Percentiles rank a stretch among this genome's conserved stretches.
Conservation (phyloP, 176 grass and related monocot species). For the Urochloa ruziziensis region DNA sequence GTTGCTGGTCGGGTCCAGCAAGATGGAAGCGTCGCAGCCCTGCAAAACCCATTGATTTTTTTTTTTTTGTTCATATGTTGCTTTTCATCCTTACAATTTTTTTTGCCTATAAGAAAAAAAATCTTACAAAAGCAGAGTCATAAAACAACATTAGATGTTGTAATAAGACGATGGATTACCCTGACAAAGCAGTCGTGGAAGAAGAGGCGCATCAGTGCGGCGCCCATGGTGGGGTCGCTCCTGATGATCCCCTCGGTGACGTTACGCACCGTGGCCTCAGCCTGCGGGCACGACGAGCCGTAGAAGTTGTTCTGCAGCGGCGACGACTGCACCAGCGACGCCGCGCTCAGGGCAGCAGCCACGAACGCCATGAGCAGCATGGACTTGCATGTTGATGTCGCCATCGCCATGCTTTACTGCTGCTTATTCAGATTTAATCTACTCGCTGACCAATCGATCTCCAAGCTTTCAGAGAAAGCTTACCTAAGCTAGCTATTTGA, state of each 20-base stretch:
- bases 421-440: no score
- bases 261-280: constrained; percentile 3
- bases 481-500: no score
- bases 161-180: not conserved
- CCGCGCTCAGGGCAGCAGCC: not conserved
- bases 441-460: not conserved
- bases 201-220: constrained; percentile 49
- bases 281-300: not conserved
- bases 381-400: not conserved
- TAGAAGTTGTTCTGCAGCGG: not conserved
- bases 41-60: not conserved
- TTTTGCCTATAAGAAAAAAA: no score
- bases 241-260: not conserved
- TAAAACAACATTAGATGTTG: not conserved
- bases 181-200: constrained; percentile 82
- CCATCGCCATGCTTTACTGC: not conserved
- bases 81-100: no score
- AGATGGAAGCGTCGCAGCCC: constrained; percentile 23
- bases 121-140: no score
- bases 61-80: no score
- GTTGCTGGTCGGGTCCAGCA: not conserved
- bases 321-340: not conserved
- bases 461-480: no score
- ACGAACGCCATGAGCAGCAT: not conserved
- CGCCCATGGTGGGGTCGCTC: not conserved